A percentile compares a stretch with the other conserved stretches of the same genome.
These are phyloP conservation scores for Stereocaulon alpinum DNA, from an alignment of 495 filamentous ascomycete genomes.

Conservation along the genomic window DNA sequence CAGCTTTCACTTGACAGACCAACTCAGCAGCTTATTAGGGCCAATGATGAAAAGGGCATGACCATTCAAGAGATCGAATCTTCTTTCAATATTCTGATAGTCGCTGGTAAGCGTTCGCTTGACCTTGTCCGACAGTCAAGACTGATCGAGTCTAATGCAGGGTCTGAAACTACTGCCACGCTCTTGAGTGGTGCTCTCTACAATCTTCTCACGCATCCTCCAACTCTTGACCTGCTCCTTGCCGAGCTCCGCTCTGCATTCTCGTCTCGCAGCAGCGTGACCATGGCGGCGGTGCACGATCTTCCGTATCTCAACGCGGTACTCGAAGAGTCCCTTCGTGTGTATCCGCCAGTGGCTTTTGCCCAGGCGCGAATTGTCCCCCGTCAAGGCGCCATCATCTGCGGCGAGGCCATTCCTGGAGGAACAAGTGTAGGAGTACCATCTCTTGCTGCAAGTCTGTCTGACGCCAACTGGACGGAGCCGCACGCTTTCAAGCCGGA, in stretches of 20 bases:
- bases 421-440: slow-evolving; percentile 53
- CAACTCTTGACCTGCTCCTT: slow-evolving; percentile 33
- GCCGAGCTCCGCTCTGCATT: slow-evolving; percentile 46
- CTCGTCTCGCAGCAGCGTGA: slow-evolving; percentile 23
- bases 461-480: too few relatives aligned
- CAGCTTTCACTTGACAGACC: too few relatives aligned
- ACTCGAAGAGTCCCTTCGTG: slow-evolving; percentile 54
- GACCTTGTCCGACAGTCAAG: too few relatives aligned
- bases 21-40: too few relatives aligned
- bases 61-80: slow-evolving; percentile 28
- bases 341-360: slow-evolving; percentile 49
- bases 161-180: slow-evolving; percentile 8
- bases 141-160: too few relatives aligned
- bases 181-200: slow-evolving; percentile 40
- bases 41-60: slow-evolving; percentile 26
- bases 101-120: too few relatives aligned
- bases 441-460: too few relatives aligned
- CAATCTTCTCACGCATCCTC: slow-evolving; percentile 45
- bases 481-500: too few relatives aligned
- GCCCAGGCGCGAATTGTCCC: slow-evolving; percentile 41
- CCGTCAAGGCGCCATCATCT: slow-evolving; percentile 23
- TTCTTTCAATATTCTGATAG: not conserved
- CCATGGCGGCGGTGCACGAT: slow-evolving; percentile 41
- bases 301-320: slow-evolving; percentile 53
- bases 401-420: slow-evolving; percentile 38